phyloP scores from a whole-genome alignment of 2,329 filamentous ascomycete species.

The Talaromyces sp. region DNA sequence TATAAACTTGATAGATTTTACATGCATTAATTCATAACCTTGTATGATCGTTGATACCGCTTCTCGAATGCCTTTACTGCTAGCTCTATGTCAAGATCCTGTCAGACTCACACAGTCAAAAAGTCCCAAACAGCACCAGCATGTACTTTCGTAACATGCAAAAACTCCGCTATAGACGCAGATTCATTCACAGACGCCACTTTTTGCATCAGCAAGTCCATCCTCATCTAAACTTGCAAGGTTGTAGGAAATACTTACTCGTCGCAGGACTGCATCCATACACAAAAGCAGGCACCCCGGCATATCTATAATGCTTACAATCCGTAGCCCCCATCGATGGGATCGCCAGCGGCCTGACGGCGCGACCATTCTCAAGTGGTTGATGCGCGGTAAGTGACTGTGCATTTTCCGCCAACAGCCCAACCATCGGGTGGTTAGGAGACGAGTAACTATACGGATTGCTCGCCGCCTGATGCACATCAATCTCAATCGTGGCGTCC shows the following conservation, averaged over 20 bases:
- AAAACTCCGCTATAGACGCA: slow-evolving; percentile 1
- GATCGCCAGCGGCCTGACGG: slow-evolving; percentile 31
- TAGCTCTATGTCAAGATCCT: no score
- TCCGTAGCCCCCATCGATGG: slow-evolving; percentile 42
- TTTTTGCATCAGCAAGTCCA: neutral
- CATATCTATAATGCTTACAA: slow-evolving; percentile 41
- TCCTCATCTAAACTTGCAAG: neutral
- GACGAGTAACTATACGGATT: slow-evolving; percentile 32
- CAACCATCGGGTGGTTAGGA: slow-evolving; percentile 31
- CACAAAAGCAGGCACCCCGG: slow-evolving; percentile 37
- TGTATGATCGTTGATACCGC: neutral
- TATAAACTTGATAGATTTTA: neutral
- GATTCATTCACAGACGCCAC: slow-evolving; percentile 9
- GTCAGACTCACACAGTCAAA: neutral
- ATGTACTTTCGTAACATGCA: slow-evolving; percentile 9
- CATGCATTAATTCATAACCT: neutral
- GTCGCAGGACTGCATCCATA: slow-evolving; percentile 26
- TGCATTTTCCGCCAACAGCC: slow-evolving; percentile 27
- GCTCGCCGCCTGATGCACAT: slow-evolving; percentile 34
- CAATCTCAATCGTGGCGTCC: slow-evolving; percentile 21
- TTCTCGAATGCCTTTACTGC: neutral
- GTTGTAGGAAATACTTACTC: neutral
- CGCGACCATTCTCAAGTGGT: slow-evolving; percentile 16
- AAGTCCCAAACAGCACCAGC: slow-evolving; percentile 1
- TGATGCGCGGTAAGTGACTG: slow-evolving; percentile 6